Evolutionary conservation across 2,329 filamentous ascomycete species (phyloP).

Genomic region (Exophiala lecanii-corni): DNA sequence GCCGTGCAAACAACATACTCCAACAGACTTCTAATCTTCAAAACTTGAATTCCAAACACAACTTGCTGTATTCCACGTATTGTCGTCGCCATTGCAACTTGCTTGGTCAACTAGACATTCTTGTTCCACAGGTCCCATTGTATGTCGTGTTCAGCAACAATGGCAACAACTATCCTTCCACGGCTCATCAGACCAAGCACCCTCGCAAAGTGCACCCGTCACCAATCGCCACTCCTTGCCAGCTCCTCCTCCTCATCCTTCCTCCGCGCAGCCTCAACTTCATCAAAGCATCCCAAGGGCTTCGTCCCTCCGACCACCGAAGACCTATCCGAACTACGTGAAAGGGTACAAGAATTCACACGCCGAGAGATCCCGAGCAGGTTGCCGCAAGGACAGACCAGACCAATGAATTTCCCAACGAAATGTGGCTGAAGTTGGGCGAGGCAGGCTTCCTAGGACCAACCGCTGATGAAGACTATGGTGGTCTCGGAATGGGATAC

Average conservation of each 20-base stretch:
- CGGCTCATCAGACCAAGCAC: conserved; percentile 6
- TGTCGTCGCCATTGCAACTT: too few relatives aligned
- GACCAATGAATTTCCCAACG: conserved; percentile 78
- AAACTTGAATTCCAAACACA: too few relatives aligned
- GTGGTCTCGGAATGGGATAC: conserved; percentile 87
- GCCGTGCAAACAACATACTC: too few relatives aligned
- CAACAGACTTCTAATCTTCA: neutral
- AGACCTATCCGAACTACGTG: conserved; percentile 75
- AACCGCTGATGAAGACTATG: conserved; percentile 87
- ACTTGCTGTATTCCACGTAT: too few relatives aligned
- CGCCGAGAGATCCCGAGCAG: conserved; percentile 81
- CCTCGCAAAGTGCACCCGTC: neutral
- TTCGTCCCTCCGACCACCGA: conserved; percentile 63
- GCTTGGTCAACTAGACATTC: too few relatives aligned
- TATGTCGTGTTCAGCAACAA: conserved; percentile 1
- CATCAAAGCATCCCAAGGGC: conserved; percentile 66
- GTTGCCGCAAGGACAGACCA: conserved; percentile 79
- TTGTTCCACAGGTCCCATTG: too few relatives aligned
- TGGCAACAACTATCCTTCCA: conserved; percentile 11
- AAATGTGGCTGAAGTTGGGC: conserved; percentile 92
- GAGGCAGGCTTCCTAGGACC: conserved; percentile 87
- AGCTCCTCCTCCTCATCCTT: neutral
- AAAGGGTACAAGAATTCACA: conserved; percentile 84
- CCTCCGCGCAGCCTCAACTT: conserved; percentile 41
- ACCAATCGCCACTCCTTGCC: conserved; percentile 2